Base-by-base conservation (phyloP, 495 filamentous ascomycete genomes). In the Daldinia concentrica region DNA sequence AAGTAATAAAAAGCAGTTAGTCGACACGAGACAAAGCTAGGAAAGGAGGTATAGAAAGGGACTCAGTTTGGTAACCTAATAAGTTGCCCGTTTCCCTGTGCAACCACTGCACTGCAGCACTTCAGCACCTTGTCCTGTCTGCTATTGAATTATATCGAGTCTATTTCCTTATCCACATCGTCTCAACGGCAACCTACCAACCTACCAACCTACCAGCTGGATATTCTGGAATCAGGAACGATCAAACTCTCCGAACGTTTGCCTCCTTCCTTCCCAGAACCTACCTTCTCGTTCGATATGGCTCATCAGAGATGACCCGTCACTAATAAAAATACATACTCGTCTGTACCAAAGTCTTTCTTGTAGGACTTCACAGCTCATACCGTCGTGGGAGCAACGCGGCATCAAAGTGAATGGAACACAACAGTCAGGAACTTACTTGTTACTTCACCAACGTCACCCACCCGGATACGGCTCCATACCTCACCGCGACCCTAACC, bases 231-330 rank as follows among this genome's bases (percentile, higher is more conserved):
- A 63, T 55, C 59, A 66, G 66, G 63, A 74, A 64, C 63, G 54
- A 71, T 67, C 72, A 71, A 74, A 74, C 67, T 62, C 17, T 12
- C n/a, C 17, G 32, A 29, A 71, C 63, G 59, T 67, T 71, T 74
- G 55, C 67, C 71, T 60, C 57, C 27, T 60, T 52, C 57, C 36
- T 37, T 17, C 59, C 52, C 27, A 62, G 68, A 68, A 63, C 11
- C 24, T 64, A 27, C 67, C 30, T 64, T 68, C 63, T 29, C 17
- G 30, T 65, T 67, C 67, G 67, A 64, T 63, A 71, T 74, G 72
- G 72, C 67, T 68, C 68, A 74, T 74, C 72, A 55, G 75, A 75
- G 58, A 73, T 77, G 73, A 77, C 66, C 64, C 54, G 39, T 66
- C 58, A 55, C n/a, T 50, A 48, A 48, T 58, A 64, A 66, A 62